Conservation (phyloP, 805 yeast species). For the Metschnikowia similis region DNA sequence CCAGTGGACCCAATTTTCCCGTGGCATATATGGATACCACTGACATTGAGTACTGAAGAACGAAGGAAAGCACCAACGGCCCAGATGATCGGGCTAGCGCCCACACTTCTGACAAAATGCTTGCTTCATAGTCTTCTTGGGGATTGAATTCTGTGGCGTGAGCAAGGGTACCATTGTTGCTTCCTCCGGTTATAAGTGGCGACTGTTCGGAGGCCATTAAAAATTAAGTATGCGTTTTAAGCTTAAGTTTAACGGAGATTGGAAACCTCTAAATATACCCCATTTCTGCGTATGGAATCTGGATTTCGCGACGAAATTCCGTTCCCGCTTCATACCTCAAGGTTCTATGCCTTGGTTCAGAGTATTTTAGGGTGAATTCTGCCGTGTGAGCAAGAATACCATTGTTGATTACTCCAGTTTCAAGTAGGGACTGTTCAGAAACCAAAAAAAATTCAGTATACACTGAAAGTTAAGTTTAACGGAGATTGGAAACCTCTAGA, state of each 20-base stretch:
- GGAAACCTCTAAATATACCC: neutral
- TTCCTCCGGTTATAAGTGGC: neutral
- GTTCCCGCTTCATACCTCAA: no score
- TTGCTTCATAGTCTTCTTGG: neutral
- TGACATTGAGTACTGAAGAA: slow-evolving; percentile 22
- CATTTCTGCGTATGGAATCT: neutral
- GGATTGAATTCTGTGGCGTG: neutral
- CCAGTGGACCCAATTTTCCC: slow-evolving; percentile 23
- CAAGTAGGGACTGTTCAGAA: neutral
- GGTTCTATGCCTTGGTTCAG: slow-evolving; percentile 2
- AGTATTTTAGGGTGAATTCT: neutral
- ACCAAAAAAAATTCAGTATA: neutral
- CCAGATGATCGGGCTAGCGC: slow-evolving; percentile 17
- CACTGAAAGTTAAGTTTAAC: neutral
- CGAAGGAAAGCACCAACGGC: slow-evolving; percentile 22
- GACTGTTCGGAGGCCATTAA: neutral
- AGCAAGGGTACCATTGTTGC: neutral
- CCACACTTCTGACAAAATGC: slow-evolving; percentile 5
- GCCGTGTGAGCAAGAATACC: neutral
- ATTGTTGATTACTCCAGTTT: neutral
- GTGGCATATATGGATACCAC: slow-evolving; percentile 22
- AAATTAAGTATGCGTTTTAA: neutral
- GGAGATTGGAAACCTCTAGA: neutral
- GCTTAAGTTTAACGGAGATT: neutral
- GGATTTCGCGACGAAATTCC: no score